Evolutionary conservation across 352 stramenopile species (phyloP).

Genomic region (Aphanomyces astaci): DNA sequence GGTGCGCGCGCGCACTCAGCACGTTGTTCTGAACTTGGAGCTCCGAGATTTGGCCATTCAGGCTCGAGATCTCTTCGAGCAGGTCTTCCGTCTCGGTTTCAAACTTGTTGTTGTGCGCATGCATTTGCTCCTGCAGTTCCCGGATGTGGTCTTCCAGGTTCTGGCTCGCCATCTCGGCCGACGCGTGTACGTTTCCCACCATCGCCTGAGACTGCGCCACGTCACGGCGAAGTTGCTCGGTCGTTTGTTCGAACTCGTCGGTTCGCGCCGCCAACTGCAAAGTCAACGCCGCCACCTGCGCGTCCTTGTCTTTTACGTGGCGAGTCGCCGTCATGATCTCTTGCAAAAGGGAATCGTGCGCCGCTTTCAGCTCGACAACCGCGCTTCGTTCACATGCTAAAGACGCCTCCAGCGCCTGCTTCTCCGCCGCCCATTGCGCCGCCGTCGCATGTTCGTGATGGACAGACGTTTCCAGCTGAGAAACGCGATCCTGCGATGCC

Average conservation of each 20-base stretch:
- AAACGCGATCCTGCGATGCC: background rate
- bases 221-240: background rate
- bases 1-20: constrained; percentile 60
- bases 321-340: background rate
- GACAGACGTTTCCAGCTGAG: background rate
- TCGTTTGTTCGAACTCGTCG: background rate
- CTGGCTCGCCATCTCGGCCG: constrained; percentile 3
- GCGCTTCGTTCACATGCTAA: background rate
- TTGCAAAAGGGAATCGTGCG: background rate
- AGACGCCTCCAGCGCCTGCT: background rate
- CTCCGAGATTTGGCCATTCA: constrained; percentile 46
- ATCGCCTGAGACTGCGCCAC: constrained; percentile 4
- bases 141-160: constrained; percentile 18
- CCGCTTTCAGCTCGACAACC: background rate
- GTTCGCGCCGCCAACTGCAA: background rate
- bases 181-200: constrained; percentile 11
- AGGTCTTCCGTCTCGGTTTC: constrained; percentile 13
- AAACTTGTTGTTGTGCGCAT: constrained; percentile 19
- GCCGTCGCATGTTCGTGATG: background rate
- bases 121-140: constrained; percentile 15
- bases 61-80: constrained; percentile 17
- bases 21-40: constrained; percentile 83
- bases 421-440: background rate
- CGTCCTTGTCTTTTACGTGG: background rate
- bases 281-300: background rate